Evolutionary conservation across 2,329 filamentous ascomycete species (phyloP).

Genomic region (Parastagonospora nodorum): DNA sequence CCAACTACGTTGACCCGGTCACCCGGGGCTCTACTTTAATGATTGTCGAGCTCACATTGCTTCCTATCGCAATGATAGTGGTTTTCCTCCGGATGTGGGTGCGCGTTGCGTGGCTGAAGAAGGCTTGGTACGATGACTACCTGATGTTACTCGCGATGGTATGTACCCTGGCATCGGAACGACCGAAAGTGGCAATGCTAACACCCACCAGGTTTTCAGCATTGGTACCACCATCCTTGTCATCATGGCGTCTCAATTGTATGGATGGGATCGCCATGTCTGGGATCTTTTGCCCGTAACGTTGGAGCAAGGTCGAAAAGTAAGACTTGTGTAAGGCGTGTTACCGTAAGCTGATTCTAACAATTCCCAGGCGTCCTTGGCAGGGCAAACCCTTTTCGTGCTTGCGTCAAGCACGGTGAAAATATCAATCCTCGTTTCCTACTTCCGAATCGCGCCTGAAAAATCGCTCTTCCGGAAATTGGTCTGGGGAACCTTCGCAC

Average conservation of each 20-base stretch:
- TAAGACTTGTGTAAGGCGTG: conserved; percentile 24
- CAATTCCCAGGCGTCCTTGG: conserved; percentile 41
- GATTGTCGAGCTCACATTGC: conserved; percentile 46
- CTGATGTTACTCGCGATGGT: conserved; percentile 46
- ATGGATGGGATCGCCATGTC: conserved; percentile 47
- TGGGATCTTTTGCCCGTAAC: conserved; percentile 40
- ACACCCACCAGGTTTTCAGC: conserved; percentile 36
- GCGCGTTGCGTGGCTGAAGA: conserved; percentile 43
- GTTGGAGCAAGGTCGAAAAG: conserved; percentile 43
- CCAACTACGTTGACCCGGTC: conserved; percentile 51
- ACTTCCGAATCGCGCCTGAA: conserved; percentile 47
- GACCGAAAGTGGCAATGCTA: conserved; percentile 17
- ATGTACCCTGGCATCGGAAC: conserved; percentile 14
- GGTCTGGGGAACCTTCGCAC: conserved; percentile 42
- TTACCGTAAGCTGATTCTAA: conserved; percentile 26
- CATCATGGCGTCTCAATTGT: conserved; percentile 43
- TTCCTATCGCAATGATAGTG: conserved; percentile 44
- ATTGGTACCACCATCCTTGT: conserved; percentile 40
- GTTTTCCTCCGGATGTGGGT: conserved; percentile 43
- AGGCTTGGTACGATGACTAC: conserved; percentile 47
- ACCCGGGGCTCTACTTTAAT: conserved; percentile 50
- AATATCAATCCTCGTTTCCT: conserved; percentile 46
- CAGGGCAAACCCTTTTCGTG: conserved; percentile 45
- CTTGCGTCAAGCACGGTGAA: conserved; percentile 46
- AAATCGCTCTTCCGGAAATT: conserved; percentile 46